Evolutionary conservation across 306 rosid genomes (phyloP), one percentile per base, ranked within the genome.

Genomic region (Senna siamea): DNA sequence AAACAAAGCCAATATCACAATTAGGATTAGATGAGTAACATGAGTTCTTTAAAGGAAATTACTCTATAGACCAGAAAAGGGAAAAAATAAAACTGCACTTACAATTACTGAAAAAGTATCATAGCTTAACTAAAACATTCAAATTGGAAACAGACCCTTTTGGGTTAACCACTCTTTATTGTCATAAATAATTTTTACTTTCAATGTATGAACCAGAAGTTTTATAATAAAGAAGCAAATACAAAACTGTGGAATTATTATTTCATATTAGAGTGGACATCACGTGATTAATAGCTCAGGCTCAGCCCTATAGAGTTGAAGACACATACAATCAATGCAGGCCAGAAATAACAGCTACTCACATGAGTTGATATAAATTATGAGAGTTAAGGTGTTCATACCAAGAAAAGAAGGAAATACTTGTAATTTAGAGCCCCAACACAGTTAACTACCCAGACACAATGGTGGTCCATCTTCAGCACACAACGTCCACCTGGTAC

Each of bases 391-490:
- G 48, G 78, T 26, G 72, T 5, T 72, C 97, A 72, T 86, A 95
- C 99, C 97, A 95, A 83, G 86, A 95, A 95, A 46, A 95, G 88
- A 79, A 95, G 96, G 81, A 95, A 95, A 84, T 90, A 87, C 53
- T 92, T 95, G 86, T 95, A 95, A 84, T 95, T 95, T 76, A 84
- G 80, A 37, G 99, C 98, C 66, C 99, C 99, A 1, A 95, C 98
- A 81, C 99, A 95, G 83, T 95, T 92, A 10, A 95, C 99, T 72
- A 95, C 98, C 99, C 99, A 95, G 26, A 95, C 99, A 73, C 99
- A 95, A 69, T 95, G 99, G 87, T 95, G 99, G 77, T 95, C 99
- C 99, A 95, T 95, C 92, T 95, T 95, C 81, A 95, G 85, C 70
- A 95, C 93, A 37, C 99, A 95, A 9, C 98, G 96, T 7, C 99